Percentiles rank a stretch among this genome's conserved stretches.
These are phyloP conservation scores for Lasiodiplodia gonubiensis DNA, from an alignment of 2,329 filamentous ascomycete genomes.

Conservation along the genomic window DNA sequence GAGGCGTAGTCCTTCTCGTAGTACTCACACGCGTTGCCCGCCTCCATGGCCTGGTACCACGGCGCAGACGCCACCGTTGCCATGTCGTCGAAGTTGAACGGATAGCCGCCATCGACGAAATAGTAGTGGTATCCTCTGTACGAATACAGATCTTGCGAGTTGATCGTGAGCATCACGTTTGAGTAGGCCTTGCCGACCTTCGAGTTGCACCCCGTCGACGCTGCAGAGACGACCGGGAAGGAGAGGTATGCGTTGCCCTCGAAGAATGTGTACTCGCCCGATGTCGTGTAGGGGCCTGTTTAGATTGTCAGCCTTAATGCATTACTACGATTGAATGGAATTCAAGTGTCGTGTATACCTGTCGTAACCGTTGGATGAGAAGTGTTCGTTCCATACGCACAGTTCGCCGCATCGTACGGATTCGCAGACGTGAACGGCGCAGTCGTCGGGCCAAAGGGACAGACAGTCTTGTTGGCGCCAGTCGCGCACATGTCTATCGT, in stretches of 20 bases:
- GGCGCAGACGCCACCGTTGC: neutral
- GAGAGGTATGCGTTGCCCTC: slow-evolving; percentile 18
- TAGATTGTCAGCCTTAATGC: neutral
- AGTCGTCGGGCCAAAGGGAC: slow-evolving; percentile 16
- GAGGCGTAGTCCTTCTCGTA: neutral
- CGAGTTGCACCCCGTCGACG: slow-evolving; percentile 1
- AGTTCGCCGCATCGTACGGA: slow-evolving; percentile 17
- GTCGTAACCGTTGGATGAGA: neutral
- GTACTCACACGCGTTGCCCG: slow-evolving; percentile 4
- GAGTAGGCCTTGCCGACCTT: neutral
- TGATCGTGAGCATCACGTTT: slow-evolving; percentile 17
- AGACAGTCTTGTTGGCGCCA: slow-evolving; percentile 1
- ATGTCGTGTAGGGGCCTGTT: slow-evolving; percentile 12
- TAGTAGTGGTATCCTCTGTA: slow-evolving; percentile 15
- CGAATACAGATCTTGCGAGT: slow-evolving; percentile 8
- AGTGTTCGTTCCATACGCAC: slow-evolving; percentile 18
- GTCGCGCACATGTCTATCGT: slow-evolving; percentile 1
- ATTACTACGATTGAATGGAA: neutral
- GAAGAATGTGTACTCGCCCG: slow-evolving; percentile 10
- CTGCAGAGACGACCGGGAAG: slow-evolving; percentile 5
- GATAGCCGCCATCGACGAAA: slow-evolving; percentile 1
- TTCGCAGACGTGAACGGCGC: slow-evolving; percentile 15
- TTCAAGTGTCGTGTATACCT: neutral
- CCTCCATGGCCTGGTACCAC: slow-evolving; percentile 14
- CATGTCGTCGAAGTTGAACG: slow-evolving; percentile 26